Conservation (phyloP, 768 basidiomycete genomes). For the Termitomyces sp. region DNA sequence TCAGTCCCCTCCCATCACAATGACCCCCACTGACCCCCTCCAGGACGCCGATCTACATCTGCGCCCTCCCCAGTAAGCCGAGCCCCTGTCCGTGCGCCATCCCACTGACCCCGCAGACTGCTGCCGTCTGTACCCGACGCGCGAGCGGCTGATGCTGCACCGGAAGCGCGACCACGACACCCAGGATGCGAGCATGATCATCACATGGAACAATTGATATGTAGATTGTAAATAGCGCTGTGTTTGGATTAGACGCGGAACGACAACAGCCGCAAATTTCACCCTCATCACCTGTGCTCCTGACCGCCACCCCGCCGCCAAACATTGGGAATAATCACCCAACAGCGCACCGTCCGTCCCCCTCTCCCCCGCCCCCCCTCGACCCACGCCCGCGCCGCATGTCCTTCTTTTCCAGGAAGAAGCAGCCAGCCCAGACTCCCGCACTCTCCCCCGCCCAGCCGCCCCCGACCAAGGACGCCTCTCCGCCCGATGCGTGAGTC, state of each 20-base stretch:
- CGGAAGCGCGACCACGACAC: slow-evolving; percentile 68
- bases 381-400: slow-evolving; percentile 52
- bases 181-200: slow-evolving; percentile 46
- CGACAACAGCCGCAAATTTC: slow-evolving; percentile 6
- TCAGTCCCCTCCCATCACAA: slow-evolving; percentile 16
- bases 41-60: slow-evolving; percentile 81
- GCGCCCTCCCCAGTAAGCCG: slow-evolving; percentile 49
- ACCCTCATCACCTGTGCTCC: neutral
- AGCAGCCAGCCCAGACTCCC: slow-evolving; percentile 52
- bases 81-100: too few relatives aligned
- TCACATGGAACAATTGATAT: slow-evolving; percentile 58
- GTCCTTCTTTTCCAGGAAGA: slow-evolving; percentile 93
- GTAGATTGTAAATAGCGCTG: slow-evolving; percentile 21
- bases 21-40: neutral
- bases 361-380: slow-evolving; percentile 6
- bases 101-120: slow-evolving; percentile 44
- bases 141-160: slow-evolving; percentile 63
- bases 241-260: neutral
- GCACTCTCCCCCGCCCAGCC: slow-evolving; percentile 37
- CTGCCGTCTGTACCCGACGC: slow-evolving; percentile 64
- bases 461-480: too few relatives aligned
- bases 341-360: slow-evolving; percentile 6
- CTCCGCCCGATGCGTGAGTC: slow-evolving; percentile 30
- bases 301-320: neutral
- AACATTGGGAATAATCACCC: slow-evolving; percentile 19